Percentiles rank a stretch among this genome's conserved stretches.
Evolutionary conservation across 257 asterid species (phyloP).

Genomic region (Forsythia viridissima): DNA sequence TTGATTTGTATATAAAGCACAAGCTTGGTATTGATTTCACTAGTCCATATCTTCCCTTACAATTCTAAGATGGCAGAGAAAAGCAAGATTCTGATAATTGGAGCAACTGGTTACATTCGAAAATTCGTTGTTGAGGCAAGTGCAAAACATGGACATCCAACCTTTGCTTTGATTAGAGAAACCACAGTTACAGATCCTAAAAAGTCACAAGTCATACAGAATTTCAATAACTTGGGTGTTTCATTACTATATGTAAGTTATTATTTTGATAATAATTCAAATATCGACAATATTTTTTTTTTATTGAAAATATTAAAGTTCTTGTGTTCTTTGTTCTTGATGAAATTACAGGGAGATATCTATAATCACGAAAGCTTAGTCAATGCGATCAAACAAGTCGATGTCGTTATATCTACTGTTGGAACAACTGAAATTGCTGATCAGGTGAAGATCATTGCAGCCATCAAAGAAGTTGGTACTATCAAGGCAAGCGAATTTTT

Average conservation of each 20-base stretch:
- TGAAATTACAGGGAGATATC: constrained; percentile 31
- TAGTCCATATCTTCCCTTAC: no score
- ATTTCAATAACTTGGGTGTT: constrained; percentile 18
- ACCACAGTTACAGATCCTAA: constrained; percentile 13
- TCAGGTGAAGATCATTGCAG: constrained; percentile 33
- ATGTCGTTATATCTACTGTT: constrained; percentile 40
- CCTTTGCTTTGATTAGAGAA: constrained; percentile 26
- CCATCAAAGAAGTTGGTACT: constrained; percentile 42
- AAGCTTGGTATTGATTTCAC: background rate
- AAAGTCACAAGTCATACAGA: constrained; percentile 15
- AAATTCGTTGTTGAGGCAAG: constrained; percentile 26
- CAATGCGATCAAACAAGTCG: constrained; percentile 39
- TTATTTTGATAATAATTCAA: background rate
- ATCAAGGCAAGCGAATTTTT: constrained; percentile 24
- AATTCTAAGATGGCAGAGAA: constrained; percentile 15
- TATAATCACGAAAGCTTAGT: constrained; percentile 27
- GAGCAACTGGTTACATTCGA: constrained; percentile 33
- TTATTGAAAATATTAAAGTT: background rate
- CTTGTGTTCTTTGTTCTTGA: background rate
- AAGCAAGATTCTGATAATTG: constrained; percentile 39
- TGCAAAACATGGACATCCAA: constrained; percentile 23
- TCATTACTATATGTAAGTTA: constrained; percentile 16
- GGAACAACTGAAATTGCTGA: constrained; percentile 2
- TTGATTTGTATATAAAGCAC: background rate
- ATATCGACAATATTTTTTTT: background rate